These are phyloP conservation scores for Amoeboaphelidium protococcarum DNA, from an alignment of 371 early-diverging fungal genomes.

Conservation along the genomic window DNA sequence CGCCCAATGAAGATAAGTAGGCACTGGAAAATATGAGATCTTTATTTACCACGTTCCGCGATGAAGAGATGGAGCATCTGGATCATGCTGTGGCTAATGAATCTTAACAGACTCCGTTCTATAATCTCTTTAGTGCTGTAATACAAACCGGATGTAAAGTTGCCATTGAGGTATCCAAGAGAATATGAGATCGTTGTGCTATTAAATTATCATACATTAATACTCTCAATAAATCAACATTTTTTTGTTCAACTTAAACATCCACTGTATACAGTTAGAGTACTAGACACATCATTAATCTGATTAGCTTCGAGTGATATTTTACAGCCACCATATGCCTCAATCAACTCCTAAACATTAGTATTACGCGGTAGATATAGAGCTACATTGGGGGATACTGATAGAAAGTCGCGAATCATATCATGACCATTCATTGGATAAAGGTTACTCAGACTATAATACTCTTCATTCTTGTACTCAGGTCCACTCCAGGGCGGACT, in stretches of 20 bases:
- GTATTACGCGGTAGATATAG: slow-evolving; percentile 7
- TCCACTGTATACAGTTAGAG: no score
- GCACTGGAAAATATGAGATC: not conserved
- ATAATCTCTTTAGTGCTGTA: not conserved
- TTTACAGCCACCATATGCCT: no score
- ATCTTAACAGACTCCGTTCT: slow-evolving; percentile 24
- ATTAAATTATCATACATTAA: no score
- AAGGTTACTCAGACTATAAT: slow-evolving; percentile 27
- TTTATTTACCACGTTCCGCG: slow-evolving; percentile 51
- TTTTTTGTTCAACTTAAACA: no score
- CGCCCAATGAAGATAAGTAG: slow-evolving; percentile 14
- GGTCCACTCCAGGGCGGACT: slow-evolving; percentile 87
- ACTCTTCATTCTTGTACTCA: slow-evolving; percentile 1
- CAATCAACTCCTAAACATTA: not conserved
- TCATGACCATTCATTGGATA: slow-evolving; percentile 38
- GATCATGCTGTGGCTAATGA: slow-evolving; percentile 71
- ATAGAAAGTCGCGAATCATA: not conserved
- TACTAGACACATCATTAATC: no score
- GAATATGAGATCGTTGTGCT: no score
- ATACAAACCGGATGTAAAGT: not conserved
- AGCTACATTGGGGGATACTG: slow-evolving; percentile 1
- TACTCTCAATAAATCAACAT: no score
- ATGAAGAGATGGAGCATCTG: slow-evolving; percentile 82
- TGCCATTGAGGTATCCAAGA: not conserved
- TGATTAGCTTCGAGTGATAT: no score